Percentiles rank a stretch among this genome's conserved stretches.
phyloP scores from a whole-genome alignment of 805 yeast species.

The Blastobotrys muscicola region DNA sequence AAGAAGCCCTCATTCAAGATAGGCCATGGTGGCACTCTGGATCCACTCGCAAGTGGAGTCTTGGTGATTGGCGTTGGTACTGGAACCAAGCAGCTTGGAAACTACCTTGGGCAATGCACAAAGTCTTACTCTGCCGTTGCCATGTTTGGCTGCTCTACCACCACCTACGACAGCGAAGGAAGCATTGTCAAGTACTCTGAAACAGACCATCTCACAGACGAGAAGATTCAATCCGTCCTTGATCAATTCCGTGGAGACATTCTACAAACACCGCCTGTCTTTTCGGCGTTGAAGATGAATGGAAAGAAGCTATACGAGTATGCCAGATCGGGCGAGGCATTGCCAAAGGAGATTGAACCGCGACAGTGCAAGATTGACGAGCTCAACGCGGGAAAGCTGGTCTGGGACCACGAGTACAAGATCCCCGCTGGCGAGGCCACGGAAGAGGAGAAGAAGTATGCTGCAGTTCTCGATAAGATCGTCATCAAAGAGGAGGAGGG shows the following conservation, averaged over 20 bases:
- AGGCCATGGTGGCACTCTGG: conserved; percentile 98
- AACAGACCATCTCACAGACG: conserved; percentile 47
- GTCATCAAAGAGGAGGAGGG: conserved; percentile 8
- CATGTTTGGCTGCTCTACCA: conserved; percentile 79
- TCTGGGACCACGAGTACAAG: conserved; percentile 46
- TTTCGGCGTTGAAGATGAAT: conserved; percentile 86
- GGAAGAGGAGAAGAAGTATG: conserved; percentile 30
- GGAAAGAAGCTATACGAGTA: conserved; percentile 93
- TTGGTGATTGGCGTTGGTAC: conserved; percentile 80
- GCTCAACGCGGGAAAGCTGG: conserved; percentile 44
- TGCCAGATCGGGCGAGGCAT: conserved; percentile 77
- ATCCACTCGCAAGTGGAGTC: conserved; percentile 93
- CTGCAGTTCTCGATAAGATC: conserved; percentile 34
- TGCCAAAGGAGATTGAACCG: conserved; percentile 75
- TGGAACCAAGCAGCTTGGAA: conserved; percentile 76
- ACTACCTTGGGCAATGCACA: conserved; percentile 61
- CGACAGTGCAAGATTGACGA: conserved; percentile 56
- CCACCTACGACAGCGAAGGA: conserved; percentile 92
- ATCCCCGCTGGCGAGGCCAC: conserved; percentile 25
- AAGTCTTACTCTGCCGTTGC: conserved; percentile 82
- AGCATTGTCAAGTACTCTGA: conserved; percentile 54
- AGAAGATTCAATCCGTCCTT: conserved; percentile 40
- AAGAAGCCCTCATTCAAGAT: conserved; percentile 61
- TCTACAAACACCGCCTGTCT: conserved; percentile 89
- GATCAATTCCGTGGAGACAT: conserved; percentile 70